Evolutionary conservation across 148 eudicot genomes (phyloP).

Genomic region (Agrostemma githago): DNA sequence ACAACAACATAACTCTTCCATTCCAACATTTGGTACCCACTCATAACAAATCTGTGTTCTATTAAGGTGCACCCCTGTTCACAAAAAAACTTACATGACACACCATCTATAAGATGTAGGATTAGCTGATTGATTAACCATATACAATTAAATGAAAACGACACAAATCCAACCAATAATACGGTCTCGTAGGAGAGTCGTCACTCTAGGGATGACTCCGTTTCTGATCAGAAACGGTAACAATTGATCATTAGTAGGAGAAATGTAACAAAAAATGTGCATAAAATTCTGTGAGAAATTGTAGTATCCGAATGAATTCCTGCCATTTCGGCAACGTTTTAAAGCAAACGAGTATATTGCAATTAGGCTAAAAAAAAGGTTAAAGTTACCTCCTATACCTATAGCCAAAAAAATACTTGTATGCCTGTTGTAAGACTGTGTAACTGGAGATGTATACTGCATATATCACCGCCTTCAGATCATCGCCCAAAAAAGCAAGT

Average conservation of each 20-base stretch:
- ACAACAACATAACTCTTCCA: too few species aligned
- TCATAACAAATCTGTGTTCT: neutral
- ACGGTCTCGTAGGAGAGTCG: neutral
- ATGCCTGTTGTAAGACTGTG: conserved; percentile 12
- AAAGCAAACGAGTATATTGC: neutral
- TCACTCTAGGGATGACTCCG: too few species aligned
- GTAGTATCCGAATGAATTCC: neutral
- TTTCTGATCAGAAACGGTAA: neutral
- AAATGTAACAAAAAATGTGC: neutral
- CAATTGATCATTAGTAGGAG: neutral
- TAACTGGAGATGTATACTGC: conserved; percentile 31
- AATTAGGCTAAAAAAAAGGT: conserved; percentile 8
- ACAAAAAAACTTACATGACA: neutral
- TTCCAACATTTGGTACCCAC: neutral
- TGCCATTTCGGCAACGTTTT: conserved; percentile 2
- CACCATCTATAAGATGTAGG: neutral
- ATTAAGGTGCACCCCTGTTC: neutral
- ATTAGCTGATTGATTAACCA: neutral
- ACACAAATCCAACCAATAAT: neutral
- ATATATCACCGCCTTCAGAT: conserved; percentile 21
- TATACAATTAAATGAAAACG: neutral
- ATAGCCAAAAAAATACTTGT: conserved; percentile 22
- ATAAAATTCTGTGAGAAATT: conserved; percentile 8
- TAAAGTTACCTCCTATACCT: conserved; percentile 26
- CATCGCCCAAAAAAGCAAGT: conserved; percentile 11